Evolutionary conservation across 331 rosid species (phyloP).

Genomic region (Acacia pycnantha): DNA sequence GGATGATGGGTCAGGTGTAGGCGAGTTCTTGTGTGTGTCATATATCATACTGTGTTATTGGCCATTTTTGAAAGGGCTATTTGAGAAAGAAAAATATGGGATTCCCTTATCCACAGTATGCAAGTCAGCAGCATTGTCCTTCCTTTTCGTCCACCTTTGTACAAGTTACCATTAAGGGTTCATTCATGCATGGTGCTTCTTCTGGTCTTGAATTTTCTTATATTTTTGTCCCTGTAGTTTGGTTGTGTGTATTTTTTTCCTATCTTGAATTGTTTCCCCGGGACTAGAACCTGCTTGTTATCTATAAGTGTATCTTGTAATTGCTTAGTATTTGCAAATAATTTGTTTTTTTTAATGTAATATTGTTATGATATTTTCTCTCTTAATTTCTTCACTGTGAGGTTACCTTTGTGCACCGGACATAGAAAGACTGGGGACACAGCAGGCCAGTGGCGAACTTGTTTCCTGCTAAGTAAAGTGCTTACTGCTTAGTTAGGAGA

Average conservation of each 20-base stretch:
- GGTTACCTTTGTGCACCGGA: neutral
- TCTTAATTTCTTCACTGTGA: neutral
- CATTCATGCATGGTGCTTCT: neutral
- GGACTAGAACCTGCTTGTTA: neutral
- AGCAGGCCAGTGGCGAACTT: neutral
- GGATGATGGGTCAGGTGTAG: constrained; percentile 31
- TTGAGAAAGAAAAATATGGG: constrained; percentile 57
- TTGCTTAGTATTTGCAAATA: neutral
- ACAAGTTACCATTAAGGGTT: neutral
- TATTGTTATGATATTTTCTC: neutral
- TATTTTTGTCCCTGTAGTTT: neutral
- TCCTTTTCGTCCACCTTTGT: constrained; percentile 37
- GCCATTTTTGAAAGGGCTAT: constrained; percentile 65
- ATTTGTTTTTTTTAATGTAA: neutral
- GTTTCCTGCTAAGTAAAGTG: too few relatives aligned
- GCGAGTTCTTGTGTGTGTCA: constrained; percentile 40
- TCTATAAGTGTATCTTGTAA: neutral
- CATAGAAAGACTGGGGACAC: neutral
- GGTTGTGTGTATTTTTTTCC: neutral
- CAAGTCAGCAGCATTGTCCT: constrained; percentile 42
- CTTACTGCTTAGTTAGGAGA: too few relatives aligned
- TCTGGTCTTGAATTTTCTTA: neutral
- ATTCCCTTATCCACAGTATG: constrained; percentile 48
- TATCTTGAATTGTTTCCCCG: neutral
- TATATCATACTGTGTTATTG: constrained; percentile 49